Conservation (phyloP, 495 filamentous ascomycete genomes). For the Penicillium macrosclerotiorum region DNA sequence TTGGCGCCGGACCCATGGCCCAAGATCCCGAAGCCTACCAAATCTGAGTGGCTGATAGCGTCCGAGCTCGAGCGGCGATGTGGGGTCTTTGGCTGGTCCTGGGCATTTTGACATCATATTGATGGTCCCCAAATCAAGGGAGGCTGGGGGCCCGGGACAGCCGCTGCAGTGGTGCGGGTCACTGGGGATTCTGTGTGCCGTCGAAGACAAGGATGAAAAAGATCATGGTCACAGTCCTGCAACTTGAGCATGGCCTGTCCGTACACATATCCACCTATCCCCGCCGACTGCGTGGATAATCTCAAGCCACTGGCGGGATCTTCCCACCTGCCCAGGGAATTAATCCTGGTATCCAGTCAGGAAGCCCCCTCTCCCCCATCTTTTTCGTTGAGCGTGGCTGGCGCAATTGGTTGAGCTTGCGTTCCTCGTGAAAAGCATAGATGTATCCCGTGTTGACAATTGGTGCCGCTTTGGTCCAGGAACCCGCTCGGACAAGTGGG, state of each 20-base stretch:
- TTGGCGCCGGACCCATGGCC: slow-evolving; percentile 3
- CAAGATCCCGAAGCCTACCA: neutral
- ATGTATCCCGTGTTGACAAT: slow-evolving; percentile 1
- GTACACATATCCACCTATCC: slow-evolving; percentile 18
- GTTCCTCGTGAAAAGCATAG: neutral
- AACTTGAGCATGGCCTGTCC: slow-evolving; percentile 7
- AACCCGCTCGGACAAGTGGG: slow-evolving; percentile 13
- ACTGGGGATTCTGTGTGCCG: neutral
- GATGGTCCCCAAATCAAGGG: slow-evolving; percentile 7
- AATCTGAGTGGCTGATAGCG: slow-evolving; percentile 8
- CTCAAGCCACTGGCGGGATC: slow-evolving; percentile 5
- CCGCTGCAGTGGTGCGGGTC: neutral
- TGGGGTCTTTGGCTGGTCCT: slow-evolving; percentile 8
- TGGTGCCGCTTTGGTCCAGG: slow-evolving; percentile 6
- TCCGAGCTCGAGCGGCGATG: slow-evolving; percentile 7
- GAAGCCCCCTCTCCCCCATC: neutral
- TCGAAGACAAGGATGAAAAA: neutral
- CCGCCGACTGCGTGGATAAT: slow-evolving; percentile 12
- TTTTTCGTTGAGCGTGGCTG: too few relatives aligned
- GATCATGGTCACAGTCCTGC: slow-evolving; percentile 7
- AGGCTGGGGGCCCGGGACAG: slow-evolving; percentile 2
- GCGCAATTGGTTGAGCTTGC: too few relatives aligned
- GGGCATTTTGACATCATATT: slow-evolving; percentile 17
- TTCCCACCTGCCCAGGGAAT: slow-evolving; percentile 3
- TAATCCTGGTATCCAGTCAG: slow-evolving; percentile 12